Evolutionary conservation across 208 protist genomes (phyloP), one percentile per base, ranked within the genome.

Genomic region (Trypanosoma vivax): DNA sequence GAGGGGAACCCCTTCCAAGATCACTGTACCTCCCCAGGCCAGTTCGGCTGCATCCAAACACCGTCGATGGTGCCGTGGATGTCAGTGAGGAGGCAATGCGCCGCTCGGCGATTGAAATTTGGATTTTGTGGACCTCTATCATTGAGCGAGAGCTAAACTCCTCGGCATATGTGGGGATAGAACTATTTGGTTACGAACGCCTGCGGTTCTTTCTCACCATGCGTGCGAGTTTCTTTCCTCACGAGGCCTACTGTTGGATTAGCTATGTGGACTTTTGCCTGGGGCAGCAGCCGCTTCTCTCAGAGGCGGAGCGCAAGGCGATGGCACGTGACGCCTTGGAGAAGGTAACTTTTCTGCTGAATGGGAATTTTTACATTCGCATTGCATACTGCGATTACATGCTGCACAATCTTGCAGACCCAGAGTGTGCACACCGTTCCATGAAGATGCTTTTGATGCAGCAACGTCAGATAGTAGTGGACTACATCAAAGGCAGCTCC

Each of bases 201-300:
- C 56, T 73, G 10, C 70, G 76, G 5, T 63, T 62, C 52, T 81
- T 83, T 56, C 40, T 81, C 33, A 48, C 53, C 2, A 85, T 87
- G 79, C 65, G 72, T 14, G 65, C 67, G 6, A 75, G 67, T 42
- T 73, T 69, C 46, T 87, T 90, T 33, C 64, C 75, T 5, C 78
- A 87, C n/a, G 72, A 85, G 25, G 7, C 60, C 3, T 60, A 75
- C 30, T 73, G 65, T n/a, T 65, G 70, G 65, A 60, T 49, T 45
- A 60, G 38, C 45, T 54, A 55, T 30, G 46, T 30, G 13, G 65
- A 65, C 23, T 65, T 52, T 37, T 71, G 54, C 42, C 41, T 64
- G 30, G 40, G 33, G 21, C 49, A 64, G 21, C 65, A 65, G 13
- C 50, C 50, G 11, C 51, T 56, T 52, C 59, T 67, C 11, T 67